Percentiles rank a stretch among this genome's conserved stretches.
Conservation (phyloP, 2,329 filamentous ascomycete species). For the Passalora sequoiae region DNA sequence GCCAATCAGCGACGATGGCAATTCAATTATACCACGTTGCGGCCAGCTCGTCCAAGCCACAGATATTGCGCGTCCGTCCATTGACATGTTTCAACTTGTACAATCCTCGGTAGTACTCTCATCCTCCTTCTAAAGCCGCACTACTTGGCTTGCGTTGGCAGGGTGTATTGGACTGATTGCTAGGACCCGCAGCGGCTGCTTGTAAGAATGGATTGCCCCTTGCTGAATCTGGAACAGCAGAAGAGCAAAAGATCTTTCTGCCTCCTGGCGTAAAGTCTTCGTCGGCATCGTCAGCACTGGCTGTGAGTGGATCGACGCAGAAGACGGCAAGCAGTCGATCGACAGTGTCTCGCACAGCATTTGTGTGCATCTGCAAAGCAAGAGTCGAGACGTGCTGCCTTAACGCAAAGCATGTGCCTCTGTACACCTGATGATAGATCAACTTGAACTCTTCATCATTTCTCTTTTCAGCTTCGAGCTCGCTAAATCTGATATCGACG, state of each 20-base stretch:
- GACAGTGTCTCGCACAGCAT: conserved; percentile 44
- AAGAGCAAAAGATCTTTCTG: conserved; percentile 27
- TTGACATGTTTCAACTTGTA: too few species aligned
- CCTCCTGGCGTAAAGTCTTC: conserved; percentile 31
- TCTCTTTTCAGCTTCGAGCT: conserved; percentile 21
- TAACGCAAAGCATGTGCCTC: conserved; percentile 46
- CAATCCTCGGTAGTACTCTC: too few species aligned
- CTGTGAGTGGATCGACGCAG: conserved; percentile 41
- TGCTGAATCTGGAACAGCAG: conserved; percentile 7
- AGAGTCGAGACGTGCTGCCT: conserved; percentile 37
- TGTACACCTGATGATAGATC: conserved; percentile 50
- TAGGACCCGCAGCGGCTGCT: conserved; percentile 5
- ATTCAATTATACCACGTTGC: too few species aligned
- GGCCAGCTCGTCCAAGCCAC: too few species aligned
- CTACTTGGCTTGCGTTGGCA: too few species aligned
- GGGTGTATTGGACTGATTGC: too few species aligned
- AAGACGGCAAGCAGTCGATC: conserved; percentile 45
- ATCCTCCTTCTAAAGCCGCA: too few species aligned
- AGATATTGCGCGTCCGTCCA: too few species aligned
- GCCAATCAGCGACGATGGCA: too few species aligned
- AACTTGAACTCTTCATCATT: conserved; percentile 50
- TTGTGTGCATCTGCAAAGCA: conserved; percentile 38
- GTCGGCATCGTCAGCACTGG: conserved; percentile 2
- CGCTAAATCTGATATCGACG: conserved; percentile 17
- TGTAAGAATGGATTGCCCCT: conserved; percentile 17